Conservation (phyloP, 1,284 basidiomycete species). For the Moesziomyces globuligerus region DNA sequence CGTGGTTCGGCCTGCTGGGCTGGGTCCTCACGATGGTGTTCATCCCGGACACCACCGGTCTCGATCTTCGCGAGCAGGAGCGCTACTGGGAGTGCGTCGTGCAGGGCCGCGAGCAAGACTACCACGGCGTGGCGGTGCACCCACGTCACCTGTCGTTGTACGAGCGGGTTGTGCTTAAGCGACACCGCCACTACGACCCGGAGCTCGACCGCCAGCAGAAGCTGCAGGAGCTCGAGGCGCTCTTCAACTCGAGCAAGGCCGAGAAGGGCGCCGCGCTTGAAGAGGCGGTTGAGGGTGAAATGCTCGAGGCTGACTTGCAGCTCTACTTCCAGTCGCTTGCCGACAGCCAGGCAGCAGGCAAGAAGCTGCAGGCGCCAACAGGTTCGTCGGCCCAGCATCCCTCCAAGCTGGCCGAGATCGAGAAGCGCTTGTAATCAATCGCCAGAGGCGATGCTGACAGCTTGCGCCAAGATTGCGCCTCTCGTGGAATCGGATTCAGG, state of each 20-base stretch:
- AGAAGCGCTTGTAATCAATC: slow-evolving; percentile 35
- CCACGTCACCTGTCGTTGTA: slow-evolving; percentile 71
- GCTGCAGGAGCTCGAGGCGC: slow-evolving; percentile 70
- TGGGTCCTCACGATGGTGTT: slow-evolving; percentile 70
- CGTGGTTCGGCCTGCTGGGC: slow-evolving; percentile 72
- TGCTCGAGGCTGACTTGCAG: slow-evolving; percentile 54
- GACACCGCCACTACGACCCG: slow-evolving; percentile 71
- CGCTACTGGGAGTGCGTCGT: slow-evolving; percentile 72
- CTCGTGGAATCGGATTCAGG: too few relatives aligned
- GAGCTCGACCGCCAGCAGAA: slow-evolving; percentile 70
- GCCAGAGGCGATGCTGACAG: too few relatives aligned
- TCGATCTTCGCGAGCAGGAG: slow-evolving; percentile 72
- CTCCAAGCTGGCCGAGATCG: slow-evolving; percentile 60
- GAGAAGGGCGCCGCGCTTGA: slow-evolving; percentile 40
- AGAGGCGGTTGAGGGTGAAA: slow-evolving; percentile 20
- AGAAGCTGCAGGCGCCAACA: slow-evolving; percentile 26
- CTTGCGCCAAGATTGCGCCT: too few relatives aligned
- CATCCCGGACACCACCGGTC: slow-evolving; percentile 72
- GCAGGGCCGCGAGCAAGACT: slow-evolving; percentile 69
- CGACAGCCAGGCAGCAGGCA: slow-evolving; percentile 34
- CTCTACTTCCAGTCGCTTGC: slow-evolving; percentile 58
- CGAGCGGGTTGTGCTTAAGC: slow-evolving; percentile 70
- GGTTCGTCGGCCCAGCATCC: slow-evolving; percentile 17
- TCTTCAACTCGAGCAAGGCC: slow-evolving; percentile 63
- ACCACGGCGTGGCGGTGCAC: slow-evolving; percentile 73